phyloP scores from a whole-genome alignment of 352 stramenopile species.

The Globisporangium okanoganense region DNA sequence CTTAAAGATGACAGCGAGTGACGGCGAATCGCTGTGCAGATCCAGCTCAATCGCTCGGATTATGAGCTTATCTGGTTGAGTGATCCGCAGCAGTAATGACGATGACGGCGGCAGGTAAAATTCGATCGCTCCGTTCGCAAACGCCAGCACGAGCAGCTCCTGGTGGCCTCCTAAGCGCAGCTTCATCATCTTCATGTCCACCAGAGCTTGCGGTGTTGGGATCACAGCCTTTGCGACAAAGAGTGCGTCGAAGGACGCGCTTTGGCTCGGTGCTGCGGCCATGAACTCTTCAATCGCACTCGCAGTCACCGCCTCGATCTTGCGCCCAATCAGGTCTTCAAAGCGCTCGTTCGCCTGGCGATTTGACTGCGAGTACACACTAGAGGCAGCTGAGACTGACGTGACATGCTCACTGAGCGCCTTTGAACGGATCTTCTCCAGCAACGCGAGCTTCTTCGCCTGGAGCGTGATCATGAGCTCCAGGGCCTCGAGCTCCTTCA shows the following conservation, averaged over 20 bases:
- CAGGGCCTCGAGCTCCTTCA: conserved; percentile 26
- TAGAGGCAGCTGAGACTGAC: no score
- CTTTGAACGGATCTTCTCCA: conserved; percentile 22
- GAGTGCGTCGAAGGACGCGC: conserved; percentile 28
- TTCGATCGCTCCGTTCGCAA: conserved; percentile 20
- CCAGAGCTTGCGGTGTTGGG: conserved; percentile 10
- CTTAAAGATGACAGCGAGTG: conserved; percentile 19
- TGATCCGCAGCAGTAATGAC: conserved; percentile 20
- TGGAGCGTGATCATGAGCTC: conserved; percentile 42
- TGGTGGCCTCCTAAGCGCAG: conserved; percentile 15
- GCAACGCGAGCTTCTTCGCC: conserved; percentile 32
- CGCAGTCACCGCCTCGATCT: conserved; percentile 14
- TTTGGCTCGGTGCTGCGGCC: neutral
- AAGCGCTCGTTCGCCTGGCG: neutral
- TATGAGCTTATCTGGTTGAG: neutral
- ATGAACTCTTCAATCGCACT: conserved; percentile 1
- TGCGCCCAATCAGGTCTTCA: conserved; percentile 12
- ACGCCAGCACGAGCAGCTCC: conserved; percentile 38
- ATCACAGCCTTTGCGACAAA: conserved; percentile 35
- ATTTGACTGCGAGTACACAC: no score
- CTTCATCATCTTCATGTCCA: conserved; percentile 44
- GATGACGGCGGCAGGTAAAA: conserved; percentile 25
- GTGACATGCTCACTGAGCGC: conserved; percentile 1
- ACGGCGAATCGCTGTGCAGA: conserved; percentile 15
- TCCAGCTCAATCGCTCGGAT: conserved; percentile 19